Evolutionary conservation across 192 early-diverging fungal genomes (phyloP), one percentile per base, ranked within the genome.

Genomic region (Coemansia guatemalensis): DNA sequence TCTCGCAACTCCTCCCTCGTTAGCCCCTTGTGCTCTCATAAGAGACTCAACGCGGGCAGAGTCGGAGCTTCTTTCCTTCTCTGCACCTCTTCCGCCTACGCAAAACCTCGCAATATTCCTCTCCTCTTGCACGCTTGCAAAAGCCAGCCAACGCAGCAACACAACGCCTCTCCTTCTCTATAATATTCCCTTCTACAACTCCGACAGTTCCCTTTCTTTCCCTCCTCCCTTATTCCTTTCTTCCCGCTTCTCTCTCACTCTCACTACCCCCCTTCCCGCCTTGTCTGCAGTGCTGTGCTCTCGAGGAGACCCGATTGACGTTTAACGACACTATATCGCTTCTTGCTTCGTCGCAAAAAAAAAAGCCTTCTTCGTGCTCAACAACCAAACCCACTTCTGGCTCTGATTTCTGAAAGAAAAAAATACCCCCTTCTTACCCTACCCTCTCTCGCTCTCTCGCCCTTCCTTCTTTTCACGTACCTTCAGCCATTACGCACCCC

Each of bases 131-230:
- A 55, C 65, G 63, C 71, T 48, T 59, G 71, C 60, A 55, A 64
- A 58, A 64, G 73, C 71, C 72, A 74, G 67, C 64, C 71, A 71
- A 68, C 72, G 61, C 68, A 66, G 61, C 68, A 64, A 51, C 58
- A 60, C 53, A 54, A 65, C 50, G 24, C 67, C 55, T 39, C 55
- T 32, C 24, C 67, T 50, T 62, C 29, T 58, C 54, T 20, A 30
- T 48, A 61, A 56, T 53, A 54, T 23, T 27, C 56, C 71, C 60
- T 59, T 55, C 64, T 49, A 44, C 69, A 61, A 49, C 52, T 48
- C 60, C 66, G 58, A 53, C 66, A 58, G 54, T 48, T 25, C 59
- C 39, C 51, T 52, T 26, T 53, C 26, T 55, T 52, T 48, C 52
- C 51, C 51, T 39, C 44, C 62, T 41, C 21, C 51, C 32, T 32